A percentile compares a stretch with the other conserved stretches of the same genome.
phyloP scores from a whole-genome alignment of 2,329 filamentous ascomycete genomes.

The Bipolaris victoriae region DNA sequence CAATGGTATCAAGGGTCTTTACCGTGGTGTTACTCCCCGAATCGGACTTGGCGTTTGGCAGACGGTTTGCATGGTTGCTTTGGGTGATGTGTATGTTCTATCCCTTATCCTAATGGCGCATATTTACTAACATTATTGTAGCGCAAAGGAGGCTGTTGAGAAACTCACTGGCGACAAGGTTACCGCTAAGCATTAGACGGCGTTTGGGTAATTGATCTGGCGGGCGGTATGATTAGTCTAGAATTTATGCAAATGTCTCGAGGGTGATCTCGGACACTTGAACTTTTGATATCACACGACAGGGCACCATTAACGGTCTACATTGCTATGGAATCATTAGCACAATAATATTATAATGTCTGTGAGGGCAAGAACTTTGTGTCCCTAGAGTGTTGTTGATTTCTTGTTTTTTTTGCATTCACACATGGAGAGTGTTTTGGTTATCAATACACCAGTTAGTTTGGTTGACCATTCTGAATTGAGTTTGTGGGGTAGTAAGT shows the following conservation, averaged over 20 bases:
- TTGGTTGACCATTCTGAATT: not conserved
- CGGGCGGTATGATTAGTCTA: slow-evolving; percentile 7
- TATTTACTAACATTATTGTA: slow-evolving; percentile 44
- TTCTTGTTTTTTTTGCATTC: not conserved
- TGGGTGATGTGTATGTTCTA: slow-evolving; percentile 88
- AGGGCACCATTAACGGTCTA: not conserved
- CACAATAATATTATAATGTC: slow-evolving; percentile 17
- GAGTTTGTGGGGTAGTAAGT: not conserved
- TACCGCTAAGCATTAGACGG: slow-evolving; percentile 67
- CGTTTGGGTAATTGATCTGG: slow-evolving; percentile 24
- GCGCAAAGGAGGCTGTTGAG: slow-evolving; percentile 70
- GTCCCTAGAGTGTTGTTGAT: not conserved
- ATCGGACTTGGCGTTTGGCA: slow-evolving; percentile 98
- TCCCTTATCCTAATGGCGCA: not conserved
- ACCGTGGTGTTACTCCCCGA: slow-evolving; percentile 92
- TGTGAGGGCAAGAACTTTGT: slow-evolving; percentile 2
- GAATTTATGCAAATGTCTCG: slow-evolving; percentile 8
- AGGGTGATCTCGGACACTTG: slow-evolving; percentile 3
- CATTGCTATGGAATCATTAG: slow-evolving; percentile 1
- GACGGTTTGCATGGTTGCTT: slow-evolving; percentile 99
- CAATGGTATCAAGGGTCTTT: slow-evolving; percentile 90
- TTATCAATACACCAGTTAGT: not conserved
- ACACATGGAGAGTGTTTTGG: not conserved
- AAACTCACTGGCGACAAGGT: slow-evolving; percentile 68
- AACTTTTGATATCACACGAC: not conserved